Percentiles rank a stretch among this genome's conserved stretches.
Conservation (phyloP, 768 basidiomycete genomes). For the Nidularia pulvinata region DNA sequence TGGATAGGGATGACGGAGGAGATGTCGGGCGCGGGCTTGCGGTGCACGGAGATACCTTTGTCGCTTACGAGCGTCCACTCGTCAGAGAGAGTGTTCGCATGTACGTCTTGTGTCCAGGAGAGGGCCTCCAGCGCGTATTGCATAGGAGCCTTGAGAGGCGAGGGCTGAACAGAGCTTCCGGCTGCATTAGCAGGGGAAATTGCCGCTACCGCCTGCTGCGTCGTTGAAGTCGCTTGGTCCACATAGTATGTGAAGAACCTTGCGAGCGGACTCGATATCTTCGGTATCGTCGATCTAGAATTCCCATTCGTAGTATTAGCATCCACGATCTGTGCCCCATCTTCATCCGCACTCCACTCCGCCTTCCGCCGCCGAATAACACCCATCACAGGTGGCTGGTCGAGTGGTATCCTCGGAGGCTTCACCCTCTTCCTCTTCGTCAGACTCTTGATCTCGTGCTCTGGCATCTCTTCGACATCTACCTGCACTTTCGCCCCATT, state of each 20-base stretch:
- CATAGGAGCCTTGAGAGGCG: conserved; percentile 67
- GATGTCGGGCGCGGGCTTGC: conserved; percentile 73
- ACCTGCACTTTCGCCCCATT: conserved; percentile 87
- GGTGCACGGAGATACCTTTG: conserved; percentile 74
- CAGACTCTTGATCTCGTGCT: conserved; percentile 82
- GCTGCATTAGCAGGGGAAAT: conserved; percentile 56
- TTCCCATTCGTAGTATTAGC: conserved; percentile 9
- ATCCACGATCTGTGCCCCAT: conserved; percentile 7
- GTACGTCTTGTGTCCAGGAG: conserved; percentile 71
- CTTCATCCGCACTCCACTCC: conserved; percentile 67
- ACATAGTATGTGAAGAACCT: conserved; percentile 76
- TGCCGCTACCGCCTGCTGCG: conserved; percentile 77
- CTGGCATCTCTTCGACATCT: conserved; percentile 87
- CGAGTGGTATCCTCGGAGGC: conserved; percentile 85
- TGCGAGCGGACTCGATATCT: conserved; percentile 67
- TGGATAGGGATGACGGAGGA: conserved; percentile 84
- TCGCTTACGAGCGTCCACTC: conserved; percentile 83
- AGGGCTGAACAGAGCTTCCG: conserved; percentile 39
- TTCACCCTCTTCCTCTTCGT: conserved; percentile 86
- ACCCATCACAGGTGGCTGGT: conserved; percentile 85
- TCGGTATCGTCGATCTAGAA: conserved; percentile 36
- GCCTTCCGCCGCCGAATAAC: conserved; percentile 67
- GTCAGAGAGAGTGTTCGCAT: conserved; percentile 12
- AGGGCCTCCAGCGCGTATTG: conserved; percentile 84
- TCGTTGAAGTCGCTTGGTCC: conserved; percentile 71